Percentiles rank a stretch among this genome's conserved stretches.
Evolutionary conservation across 352 stramenopile species (phyloP).

Genomic region (Phytopythium oedochilum): DNA sequence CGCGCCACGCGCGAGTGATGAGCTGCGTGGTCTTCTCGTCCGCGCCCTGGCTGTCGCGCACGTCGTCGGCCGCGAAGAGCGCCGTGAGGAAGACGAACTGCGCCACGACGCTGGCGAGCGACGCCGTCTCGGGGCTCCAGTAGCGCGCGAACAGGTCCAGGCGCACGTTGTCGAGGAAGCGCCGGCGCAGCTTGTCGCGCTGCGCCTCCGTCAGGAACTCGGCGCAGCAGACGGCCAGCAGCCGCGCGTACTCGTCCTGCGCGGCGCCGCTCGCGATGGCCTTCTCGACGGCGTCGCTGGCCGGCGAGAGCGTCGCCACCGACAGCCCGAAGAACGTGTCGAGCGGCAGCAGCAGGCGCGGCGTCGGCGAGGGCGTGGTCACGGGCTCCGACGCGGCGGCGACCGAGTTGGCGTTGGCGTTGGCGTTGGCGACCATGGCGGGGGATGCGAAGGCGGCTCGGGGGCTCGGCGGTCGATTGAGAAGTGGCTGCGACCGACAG

Average conservation of each 20-base stretch:
- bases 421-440: too few species aligned
- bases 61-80: conserved; percentile 4
- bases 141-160: conserved; percentile 6
- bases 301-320: neutral
- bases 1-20: neutral
- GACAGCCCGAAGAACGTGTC: neutral
- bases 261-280: neutral
- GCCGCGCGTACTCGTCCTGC: neutral
- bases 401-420: neutral
- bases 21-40: neutral
- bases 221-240: neutral
- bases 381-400: neutral
- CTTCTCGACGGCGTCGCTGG: neutral
- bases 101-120: neutral
- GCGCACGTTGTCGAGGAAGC: conserved; percentile 1
- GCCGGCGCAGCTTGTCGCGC: neutral
- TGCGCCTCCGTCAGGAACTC: neutral
- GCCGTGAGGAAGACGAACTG: conserved; percentile 4
- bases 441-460: neutral
- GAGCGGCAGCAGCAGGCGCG: neutral
- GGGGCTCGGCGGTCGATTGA: neutral
- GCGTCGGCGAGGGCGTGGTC: neutral
- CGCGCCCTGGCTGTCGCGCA: neutral
- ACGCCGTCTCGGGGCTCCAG: neutral
- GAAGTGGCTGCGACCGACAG: neutral